Percentiles rank a stretch among this genome's conserved stretches.
These are phyloP conservation scores for Colletotrichum tropicale DNA, from an alignment of 2,329 filamentous ascomycete genomes.

Conservation along the genomic window DNA sequence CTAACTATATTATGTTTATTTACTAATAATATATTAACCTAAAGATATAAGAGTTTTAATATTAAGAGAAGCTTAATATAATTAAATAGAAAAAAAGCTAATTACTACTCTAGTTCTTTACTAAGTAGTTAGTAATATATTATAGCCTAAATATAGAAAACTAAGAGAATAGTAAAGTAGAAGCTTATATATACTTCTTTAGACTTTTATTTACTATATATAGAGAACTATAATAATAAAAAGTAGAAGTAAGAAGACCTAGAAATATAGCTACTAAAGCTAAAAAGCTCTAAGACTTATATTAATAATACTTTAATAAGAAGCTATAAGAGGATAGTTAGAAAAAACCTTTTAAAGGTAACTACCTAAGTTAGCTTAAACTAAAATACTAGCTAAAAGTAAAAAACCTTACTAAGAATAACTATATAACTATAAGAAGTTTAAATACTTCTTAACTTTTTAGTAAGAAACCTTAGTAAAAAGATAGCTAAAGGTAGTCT, in stretches of 20 bases:
- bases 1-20: not conserved
- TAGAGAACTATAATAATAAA: not conserved
- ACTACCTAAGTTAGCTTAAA: not conserved
- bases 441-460: not conserved
- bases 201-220: not conserved
- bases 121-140: not conserved
- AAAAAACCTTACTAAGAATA: not conserved
- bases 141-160: not conserved
- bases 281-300: not conserved
- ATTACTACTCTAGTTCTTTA: not conserved
- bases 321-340: not conserved
- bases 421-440: not conserved
- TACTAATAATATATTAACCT: not conserved
- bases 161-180: not conserved
- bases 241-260: not conserved
- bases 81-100: not conserved
- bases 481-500: fast-evolving
- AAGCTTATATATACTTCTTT: not conserved
- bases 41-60: not conserved
- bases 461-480: not conserved
- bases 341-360: not conserved
- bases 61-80: not conserved
- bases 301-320: not conserved
- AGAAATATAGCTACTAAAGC: not conserved
- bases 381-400: not conserved